Evolutionary conservation across 1,139 yeast species (phyloP), one percentile per base, ranked within the genome.

Genomic region (Suhomyces anneliseae): DNA sequence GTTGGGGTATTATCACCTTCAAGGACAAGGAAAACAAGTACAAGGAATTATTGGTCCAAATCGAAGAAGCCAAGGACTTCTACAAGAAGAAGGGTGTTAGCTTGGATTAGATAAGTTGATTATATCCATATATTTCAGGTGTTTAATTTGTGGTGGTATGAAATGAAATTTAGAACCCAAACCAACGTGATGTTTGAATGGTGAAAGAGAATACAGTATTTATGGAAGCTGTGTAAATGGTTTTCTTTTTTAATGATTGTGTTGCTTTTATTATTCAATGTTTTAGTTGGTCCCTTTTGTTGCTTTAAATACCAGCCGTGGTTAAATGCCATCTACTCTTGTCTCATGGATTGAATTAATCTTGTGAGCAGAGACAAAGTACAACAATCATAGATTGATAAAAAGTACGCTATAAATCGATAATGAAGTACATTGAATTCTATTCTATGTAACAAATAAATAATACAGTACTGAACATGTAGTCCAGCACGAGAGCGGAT

Each of bases 21-120:
- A 83, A 85, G 60, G 90, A 86, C 68, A 86, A 85, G 67, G 83
- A 83, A 55, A 86, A 76, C 46, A 85, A 84, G 64, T 82, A 85
- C 67, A 64, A 74, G 56, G 90, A 85, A 60, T 76, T 86, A 58
- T 72, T 82, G 56, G 69, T 64, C 50, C 87, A 85, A 66, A 83
- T 85, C 54, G 81, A 74, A 39, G 85, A 82, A 61, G 92, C 92
- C 51, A 83, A 81, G 70, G 68, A 62, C 5, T 85, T 81, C 54
- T 75, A 85, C 61, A 75, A 75, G 56, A 56, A 72, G 48, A 78
- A 83, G 61, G 87, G 87, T 24, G 75, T 85, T 49, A 75, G 72
- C 45, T 72, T 81, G 54, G 83, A 78, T 46, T 71, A 63, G 60
- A 37, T 33, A 19, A n/a, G 27, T 15, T 36, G 4, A 8, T 34